phyloP scores from a whole-genome alignment of 306 rosid species.

The Lathyrus sativus region DNA sequence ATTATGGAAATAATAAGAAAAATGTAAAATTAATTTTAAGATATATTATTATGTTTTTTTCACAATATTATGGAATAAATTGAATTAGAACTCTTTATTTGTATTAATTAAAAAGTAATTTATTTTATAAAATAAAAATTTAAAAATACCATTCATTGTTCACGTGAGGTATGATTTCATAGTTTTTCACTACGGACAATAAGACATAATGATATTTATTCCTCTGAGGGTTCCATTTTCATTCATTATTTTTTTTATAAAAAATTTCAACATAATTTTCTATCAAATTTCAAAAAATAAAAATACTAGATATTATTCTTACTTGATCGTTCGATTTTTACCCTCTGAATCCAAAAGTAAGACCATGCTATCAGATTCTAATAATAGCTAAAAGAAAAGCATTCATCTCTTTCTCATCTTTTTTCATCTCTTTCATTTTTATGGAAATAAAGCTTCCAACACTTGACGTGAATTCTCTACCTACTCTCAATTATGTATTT shows the following conservation, averaged over 20 bases:
- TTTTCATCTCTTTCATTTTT: conserved; percentile 41
- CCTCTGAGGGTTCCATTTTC: conserved; percentile 11
- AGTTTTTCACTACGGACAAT: conserved; percentile 41
- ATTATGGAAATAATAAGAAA: no score
- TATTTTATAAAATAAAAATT: neutral
- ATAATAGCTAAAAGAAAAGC: conserved; percentile 37
- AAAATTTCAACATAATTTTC: neutral
- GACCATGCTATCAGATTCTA: conserved; percentile 39
- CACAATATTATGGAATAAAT: no score
- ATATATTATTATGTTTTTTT: no score
- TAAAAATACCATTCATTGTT: conserved; percentile 37
- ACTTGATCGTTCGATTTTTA: conserved; percentile 19
- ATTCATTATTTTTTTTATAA: conserved; percentile 11
- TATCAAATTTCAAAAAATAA: neutral
- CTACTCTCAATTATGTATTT: conserved; percentile 38
- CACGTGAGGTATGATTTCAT: conserved; percentile 45
- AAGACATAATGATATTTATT: conserved; percentile 29
- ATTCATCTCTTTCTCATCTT: conserved; percentile 31
- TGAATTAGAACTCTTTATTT: no score
- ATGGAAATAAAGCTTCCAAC: conserved; percentile 43
- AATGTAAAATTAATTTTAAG: no score
- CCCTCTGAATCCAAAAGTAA: conserved; percentile 34
- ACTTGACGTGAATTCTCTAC: conserved; percentile 42
- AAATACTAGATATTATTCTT: conserved; percentile 22
- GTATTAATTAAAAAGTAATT: no score